Conservation (phyloP, 2,329 filamentous ascomycete species). For the Cordyceps militaris region DNA sequence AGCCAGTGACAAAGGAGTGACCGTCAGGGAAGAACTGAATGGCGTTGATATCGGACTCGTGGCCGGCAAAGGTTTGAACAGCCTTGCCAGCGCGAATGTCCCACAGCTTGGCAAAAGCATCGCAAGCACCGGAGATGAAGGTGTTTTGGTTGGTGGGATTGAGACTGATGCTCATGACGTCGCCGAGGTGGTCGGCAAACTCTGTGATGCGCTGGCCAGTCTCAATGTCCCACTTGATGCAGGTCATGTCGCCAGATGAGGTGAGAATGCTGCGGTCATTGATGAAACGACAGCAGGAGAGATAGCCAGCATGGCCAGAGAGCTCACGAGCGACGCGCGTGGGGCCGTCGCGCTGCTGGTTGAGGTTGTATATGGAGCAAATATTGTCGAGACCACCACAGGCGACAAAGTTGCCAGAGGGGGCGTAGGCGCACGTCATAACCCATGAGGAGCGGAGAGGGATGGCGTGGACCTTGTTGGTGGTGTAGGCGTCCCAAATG, state of each 20-base stretch:
- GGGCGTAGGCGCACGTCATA: constrained; percentile 99
- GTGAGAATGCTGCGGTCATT: constrained; percentile 97
- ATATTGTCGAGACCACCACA: constrained; percentile 99
- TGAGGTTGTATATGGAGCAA: constrained; percentile 98
- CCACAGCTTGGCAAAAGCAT: constrained; percentile 98
- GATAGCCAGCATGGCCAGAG: constrained; percentile 92
- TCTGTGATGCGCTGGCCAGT: constrained; percentile 95
- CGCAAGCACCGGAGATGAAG: constrained; percentile 98
- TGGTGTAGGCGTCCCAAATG: constrained; percentile 99
- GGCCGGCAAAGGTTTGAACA: constrained; percentile 95
- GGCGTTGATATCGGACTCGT: constrained; percentile 98
- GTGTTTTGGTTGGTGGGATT: constrained; percentile 99
- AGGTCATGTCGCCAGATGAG: constrained; percentile 98
- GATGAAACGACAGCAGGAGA: constrained; percentile 98
- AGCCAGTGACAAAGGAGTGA: constrained; percentile 96
- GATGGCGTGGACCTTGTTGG: constrained; percentile 98
- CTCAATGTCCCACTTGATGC: constrained; percentile 99
- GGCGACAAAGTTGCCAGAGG: constrained; percentile 95
- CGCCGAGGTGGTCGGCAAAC: constrained; percentile 95
- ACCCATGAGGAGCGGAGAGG: constrained; percentile 97
- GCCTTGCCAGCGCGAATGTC: constrained; percentile 98
- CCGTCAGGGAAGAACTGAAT: constrained; percentile 99
- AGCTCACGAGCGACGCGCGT: constrained; percentile 93
- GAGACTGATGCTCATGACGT: constrained; percentile 99
- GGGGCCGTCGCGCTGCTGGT: constrained; percentile 87